Evolutionary conservation across 805 yeast species (phyloP).

Genomic region (Lachancea meyersii): DNA sequence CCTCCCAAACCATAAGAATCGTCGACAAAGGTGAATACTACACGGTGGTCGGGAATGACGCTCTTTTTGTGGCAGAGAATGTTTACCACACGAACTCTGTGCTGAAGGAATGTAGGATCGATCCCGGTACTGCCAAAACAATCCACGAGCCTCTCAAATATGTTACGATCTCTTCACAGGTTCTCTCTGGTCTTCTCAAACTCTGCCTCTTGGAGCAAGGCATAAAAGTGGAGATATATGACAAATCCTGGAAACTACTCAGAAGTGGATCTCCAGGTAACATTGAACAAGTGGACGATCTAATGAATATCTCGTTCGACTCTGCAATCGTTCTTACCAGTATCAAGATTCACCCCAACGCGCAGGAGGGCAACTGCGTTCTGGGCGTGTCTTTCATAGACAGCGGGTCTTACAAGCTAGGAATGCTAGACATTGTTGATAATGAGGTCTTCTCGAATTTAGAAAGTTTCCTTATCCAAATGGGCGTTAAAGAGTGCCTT

Average conservation of each 20-base stretch:
- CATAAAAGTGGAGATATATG: slow-evolving; percentile 74
- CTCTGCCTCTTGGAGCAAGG: slow-evolving; percentile 65
- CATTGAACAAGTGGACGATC: slow-evolving; percentile 66
- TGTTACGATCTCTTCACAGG: slow-evolving; percentile 73
- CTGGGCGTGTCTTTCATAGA: slow-evolving; percentile 81
- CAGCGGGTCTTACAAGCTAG: slow-evolving; percentile 57
- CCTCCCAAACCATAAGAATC: slow-evolving; percentile 53
- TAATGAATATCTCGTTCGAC: slow-evolving; percentile 45
- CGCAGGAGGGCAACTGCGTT: slow-evolving; percentile 35
- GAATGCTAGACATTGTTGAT: slow-evolving; percentile 75
- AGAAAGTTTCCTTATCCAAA: slow-evolving; percentile 79
- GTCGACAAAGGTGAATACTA: slow-evolving; percentile 80
- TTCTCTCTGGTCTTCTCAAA: slow-evolving; percentile 57
- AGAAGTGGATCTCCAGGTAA: slow-evolving; percentile 87
- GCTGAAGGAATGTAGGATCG: slow-evolving; percentile 45
- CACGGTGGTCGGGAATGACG: slow-evolving; percentile 69
- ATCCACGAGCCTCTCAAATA: slow-evolving; percentile 37
- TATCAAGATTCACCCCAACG: slow-evolving; percentile 31
- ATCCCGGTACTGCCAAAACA: slow-evolving; percentile 35
- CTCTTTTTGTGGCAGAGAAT: slow-evolving; percentile 71
- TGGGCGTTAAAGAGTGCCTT: slow-evolving; percentile 82
- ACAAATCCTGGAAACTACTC: slow-evolving; percentile 51
- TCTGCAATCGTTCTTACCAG: slow-evolving; percentile 49
- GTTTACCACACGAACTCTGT: slow-evolving; percentile 82
- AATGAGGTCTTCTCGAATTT: slow-evolving; percentile 82